phyloP scores from a whole-genome alignment of 768 basidiomycete genomes.

The Pholiota molesta region DNA sequence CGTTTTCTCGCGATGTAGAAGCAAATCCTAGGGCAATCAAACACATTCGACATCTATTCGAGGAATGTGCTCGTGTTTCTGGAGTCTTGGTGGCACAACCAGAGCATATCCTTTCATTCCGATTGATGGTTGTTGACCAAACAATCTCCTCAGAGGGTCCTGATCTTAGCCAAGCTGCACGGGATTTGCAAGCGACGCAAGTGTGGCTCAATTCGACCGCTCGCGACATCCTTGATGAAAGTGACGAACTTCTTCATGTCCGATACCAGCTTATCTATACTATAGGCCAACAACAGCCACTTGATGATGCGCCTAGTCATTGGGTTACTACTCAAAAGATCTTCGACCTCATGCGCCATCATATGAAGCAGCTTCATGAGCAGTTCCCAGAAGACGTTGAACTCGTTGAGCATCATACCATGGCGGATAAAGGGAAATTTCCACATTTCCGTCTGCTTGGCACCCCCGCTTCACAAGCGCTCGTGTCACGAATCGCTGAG shows the following conservation, averaged over 20 bases:
- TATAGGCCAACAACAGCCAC: constrained; percentile 34
- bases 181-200: constrained; percentile 27
- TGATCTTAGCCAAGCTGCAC: constrained; percentile 12
- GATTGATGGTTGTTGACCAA: constrained; percentile 47
- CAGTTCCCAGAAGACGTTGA: constrained; percentile 26
- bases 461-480: constrained; percentile 2
- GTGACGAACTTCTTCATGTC: constrained; percentile 50
- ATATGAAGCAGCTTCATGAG: constrained; percentile 16
- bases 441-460: constrained; percentile 20
- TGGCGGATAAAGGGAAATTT: constrained; percentile 5
- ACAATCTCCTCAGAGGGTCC: constrained; percentile 12
- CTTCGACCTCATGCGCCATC: constrained; percentile 30
- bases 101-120: constrained; percentile 55
- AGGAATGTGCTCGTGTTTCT: constrained; percentile 37
- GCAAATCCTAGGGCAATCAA: constrained; percentile 20
- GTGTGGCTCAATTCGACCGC: constrained; percentile 29
- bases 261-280: constrained; percentile 54
- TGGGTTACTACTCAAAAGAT: constrained; percentile 45
- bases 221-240: constrained; percentile 48
- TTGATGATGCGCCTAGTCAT: constrained; percentile 45
- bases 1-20: constrained; percentile 47
- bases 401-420: constrained; percentile 1
- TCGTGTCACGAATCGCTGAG: constrained; percentile 13
- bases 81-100: constrained; percentile 56
- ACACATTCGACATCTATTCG: constrained; percentile 33